These are phyloP conservation scores for Fragilariopsis cylindrus DNA, from an alignment of 108 stramenopile species.

Conservation along the genomic window DNA sequence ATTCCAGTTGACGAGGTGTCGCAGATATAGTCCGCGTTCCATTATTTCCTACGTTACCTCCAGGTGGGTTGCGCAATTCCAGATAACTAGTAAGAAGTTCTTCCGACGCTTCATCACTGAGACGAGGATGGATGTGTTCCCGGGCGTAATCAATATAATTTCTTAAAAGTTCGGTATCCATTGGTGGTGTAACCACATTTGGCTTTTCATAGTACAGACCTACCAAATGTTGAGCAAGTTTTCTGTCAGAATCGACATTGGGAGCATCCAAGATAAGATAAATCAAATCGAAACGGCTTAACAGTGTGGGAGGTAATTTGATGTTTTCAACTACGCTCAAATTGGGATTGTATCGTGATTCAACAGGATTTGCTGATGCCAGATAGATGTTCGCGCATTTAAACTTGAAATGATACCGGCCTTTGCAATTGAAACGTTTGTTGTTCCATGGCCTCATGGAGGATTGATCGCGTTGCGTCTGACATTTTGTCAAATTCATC, in stretches of 20 bases:
- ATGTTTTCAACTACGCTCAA: constrained; percentile 98
- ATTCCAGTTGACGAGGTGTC: constrained; percentile 98
- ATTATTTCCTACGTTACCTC: constrained; percentile 53
- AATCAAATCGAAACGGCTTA: constrained; percentile 98
- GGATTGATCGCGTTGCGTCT: constrained; percentile 94
- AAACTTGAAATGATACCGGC: constrained; percentile 98
- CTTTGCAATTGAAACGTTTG: constrained; percentile 98
- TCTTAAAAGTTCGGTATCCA: constrained; percentile 78
- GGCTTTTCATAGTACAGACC: constrained; percentile 87
- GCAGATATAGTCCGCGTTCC: constrained; percentile 94
- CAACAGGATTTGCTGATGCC: constrained; percentile 97
- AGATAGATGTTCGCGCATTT: constrained; percentile 97
- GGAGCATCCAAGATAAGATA: constrained; percentile 96
- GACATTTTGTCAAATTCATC: constrained; percentile 99
- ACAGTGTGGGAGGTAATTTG: constrained; percentile 96
- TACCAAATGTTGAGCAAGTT: constrained; percentile 89
- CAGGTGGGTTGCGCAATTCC: constrained; percentile 84
- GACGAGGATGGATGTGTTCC: constrained; percentile 79
- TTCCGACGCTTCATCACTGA: constrained; percentile 83
- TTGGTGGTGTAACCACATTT: constrained; percentile 71
- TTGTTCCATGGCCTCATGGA: constrained; percentile 99
- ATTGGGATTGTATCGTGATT: constrained; percentile 97
- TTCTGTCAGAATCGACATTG: constrained; percentile 85
- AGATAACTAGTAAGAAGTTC: constrained; percentile 92
- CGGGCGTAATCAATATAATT: constrained; percentile 96